A percentile compares a stretch with the other conserved stretches of the same genome.
phyloP scores from a whole-genome alignment of 495 filamentous ascomycete species.

The Aspergillus incahuasiensis region DNA sequence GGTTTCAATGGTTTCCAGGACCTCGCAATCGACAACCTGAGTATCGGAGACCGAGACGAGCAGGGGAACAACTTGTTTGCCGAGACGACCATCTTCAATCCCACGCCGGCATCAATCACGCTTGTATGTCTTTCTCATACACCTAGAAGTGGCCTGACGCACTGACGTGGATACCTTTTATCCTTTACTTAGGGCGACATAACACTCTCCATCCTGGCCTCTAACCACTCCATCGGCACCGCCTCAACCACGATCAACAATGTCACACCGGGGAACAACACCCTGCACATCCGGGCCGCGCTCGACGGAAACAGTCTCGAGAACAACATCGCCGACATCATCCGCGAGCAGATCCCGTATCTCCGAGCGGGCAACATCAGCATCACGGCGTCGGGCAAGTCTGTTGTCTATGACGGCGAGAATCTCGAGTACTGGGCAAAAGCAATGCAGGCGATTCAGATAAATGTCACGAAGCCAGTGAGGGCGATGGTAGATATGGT shows the following conservation, averaged over 20 bases:
- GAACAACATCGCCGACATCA: not conserved
- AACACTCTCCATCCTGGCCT: not conserved
- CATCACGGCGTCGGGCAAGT: not conserved
- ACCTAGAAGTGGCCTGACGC: too few relatives aligned
- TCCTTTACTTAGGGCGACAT: not conserved
- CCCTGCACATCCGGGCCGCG: not conserved
- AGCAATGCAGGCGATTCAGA: not conserved
- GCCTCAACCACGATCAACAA: not conserved
- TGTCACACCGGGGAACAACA: not conserved
- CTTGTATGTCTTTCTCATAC: constrained; percentile 4
- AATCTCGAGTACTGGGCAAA: constrained; percentile 2
- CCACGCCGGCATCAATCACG: constrained; percentile 1
- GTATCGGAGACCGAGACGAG: not conserved
- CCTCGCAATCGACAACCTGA: not conserved
- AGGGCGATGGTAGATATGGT: not conserved
- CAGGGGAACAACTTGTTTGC: constrained; percentile 3
- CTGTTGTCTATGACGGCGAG: not conserved
- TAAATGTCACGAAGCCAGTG: not conserved
- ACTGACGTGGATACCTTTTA: too few relatives aligned
- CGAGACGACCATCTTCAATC: constrained; percentile 1
- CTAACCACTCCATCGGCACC: not conserved
- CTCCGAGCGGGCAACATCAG: not conserved
- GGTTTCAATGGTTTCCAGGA: constrained; percentile 7
- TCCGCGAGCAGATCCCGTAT: not conserved
- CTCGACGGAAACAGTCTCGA: not conserved